These are phyloP conservation scores for Coleophoma crateriformis DNA, from an alignment of 2,329 filamentous ascomycete genomes.

Conservation along the genomic window DNA sequence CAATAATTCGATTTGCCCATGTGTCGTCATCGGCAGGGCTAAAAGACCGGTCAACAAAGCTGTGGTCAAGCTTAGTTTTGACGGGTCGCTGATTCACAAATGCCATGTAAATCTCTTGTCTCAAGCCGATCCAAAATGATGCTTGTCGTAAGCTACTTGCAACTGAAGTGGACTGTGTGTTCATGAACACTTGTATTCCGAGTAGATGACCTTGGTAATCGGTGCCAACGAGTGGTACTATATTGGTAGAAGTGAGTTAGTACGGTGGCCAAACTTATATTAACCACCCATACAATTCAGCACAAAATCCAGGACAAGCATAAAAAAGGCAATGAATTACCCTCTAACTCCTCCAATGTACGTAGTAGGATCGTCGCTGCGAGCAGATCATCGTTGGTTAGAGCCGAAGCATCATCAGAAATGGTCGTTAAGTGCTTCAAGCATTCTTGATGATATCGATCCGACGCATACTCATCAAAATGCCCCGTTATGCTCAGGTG, in stretches of 20 bases:
- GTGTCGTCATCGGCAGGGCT: neutral
- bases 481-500: neutral
- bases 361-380: neutral
- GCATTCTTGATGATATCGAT: neutral
- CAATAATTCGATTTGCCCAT: neutral
- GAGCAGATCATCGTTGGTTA: neutral
- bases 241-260: neutral
- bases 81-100: slow-evolving; percentile 1
- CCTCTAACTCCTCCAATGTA: neutral
- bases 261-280: too few species aligned
- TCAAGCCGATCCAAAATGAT: neutral
- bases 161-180: neutral
- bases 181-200: neutral
- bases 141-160: neutral
- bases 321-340: neutral
- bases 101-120: neutral
- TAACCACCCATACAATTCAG: too few species aligned
- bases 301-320: too few species aligned
- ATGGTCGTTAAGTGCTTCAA: neutral
- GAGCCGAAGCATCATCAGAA: neutral
- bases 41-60: neutral
- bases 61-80: neutral
- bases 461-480: neutral
- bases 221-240: neutral
- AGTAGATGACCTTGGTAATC: neutral